Evolutionary conservation across 2,329 filamentous ascomycete species (phyloP), one percentile per base, ranked within the genome.

Genomic region (Mycocentrospora acerina): DNA sequence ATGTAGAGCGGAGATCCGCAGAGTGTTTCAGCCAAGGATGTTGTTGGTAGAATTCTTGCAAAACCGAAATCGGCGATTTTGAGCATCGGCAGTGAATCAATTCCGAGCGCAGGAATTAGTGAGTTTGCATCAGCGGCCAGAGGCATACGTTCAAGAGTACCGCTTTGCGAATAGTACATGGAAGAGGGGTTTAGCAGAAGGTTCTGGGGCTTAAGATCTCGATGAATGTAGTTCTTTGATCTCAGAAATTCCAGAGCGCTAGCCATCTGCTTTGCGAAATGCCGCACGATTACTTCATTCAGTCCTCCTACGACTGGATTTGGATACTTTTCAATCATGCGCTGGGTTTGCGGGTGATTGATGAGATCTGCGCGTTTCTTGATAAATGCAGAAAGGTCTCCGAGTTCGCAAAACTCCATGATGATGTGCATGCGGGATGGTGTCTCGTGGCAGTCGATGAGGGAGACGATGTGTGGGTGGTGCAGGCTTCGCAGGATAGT

Each of bases 31-130:
- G 93, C 93, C 48, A 98, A 78, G 4, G 90, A 91, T 0, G 91
- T 95, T 7, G 88, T 83, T 2, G 93, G 91, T 32, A 98, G 73
- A 38, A 94, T 89, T 39, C 93, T 83, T 39, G 93, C 93, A 64
- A 98, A 98, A n/a, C 93, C 93, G 62, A 98, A 98, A 71, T 98
- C 93, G 40, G 93, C 93, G 55, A 98, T 84, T 72, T 98, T 98
- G 44, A 98, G 80, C 85, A 97, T 94, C 4, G 93, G 93, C 28
- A 98, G 71, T 13, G 90, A 93, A 36, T 81, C 77, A 19, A 98
- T 73, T 7, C 93, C 93, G 17, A 85, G 84, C 17, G 85, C 80
- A 4, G 91, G 90, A 29, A 88, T 86, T 39, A 93, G 75, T 1
- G 89, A 90, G 62, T 90, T 82, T 29, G 86, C 83, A 57, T 86